These are phyloP conservation scores for Hanseniaspora thailandica DNA, from an alignment of 805 yeast species.

Conservation along the genomic window DNA sequence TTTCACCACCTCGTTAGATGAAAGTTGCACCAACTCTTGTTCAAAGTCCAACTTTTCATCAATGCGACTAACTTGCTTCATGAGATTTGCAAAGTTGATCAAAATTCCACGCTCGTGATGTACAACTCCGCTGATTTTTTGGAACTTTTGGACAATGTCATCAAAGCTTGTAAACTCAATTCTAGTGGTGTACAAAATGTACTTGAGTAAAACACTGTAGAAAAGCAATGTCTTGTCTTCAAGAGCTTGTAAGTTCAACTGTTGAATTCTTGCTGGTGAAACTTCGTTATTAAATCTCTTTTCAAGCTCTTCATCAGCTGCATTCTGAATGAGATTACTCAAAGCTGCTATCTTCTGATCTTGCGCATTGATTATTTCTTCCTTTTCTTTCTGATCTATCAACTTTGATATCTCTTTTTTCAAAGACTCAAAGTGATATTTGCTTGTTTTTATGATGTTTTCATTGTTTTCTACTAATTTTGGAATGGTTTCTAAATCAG, in stretches of 20 bases:
- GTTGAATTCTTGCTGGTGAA: neutral
- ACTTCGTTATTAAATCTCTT: neutral
- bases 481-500: neutral
- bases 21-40: neutral
- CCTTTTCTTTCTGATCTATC: too few species aligned
- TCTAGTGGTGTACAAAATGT: neutral
- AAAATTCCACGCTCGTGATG: neutral
- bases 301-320: neutral
- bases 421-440: too few species aligned
- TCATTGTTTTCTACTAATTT: too few species aligned
- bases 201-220: neutral
- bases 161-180: neutral
- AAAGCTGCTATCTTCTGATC: neutral
- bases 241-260: neutral
- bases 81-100: neutral
- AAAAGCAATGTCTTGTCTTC: neutral
- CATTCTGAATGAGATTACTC: neutral
- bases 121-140: neutral
- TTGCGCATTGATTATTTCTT: neutral
- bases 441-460: too few species aligned
- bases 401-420: too few species aligned
- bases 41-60: neutral
- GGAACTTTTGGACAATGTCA: neutral
- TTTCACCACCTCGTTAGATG: neutral
- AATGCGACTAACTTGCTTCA: neutral